phyloP scores from a whole-genome alignment of 2,329 filamentous ascomycete genomes.

The Talaromyces sp. region DNA sequence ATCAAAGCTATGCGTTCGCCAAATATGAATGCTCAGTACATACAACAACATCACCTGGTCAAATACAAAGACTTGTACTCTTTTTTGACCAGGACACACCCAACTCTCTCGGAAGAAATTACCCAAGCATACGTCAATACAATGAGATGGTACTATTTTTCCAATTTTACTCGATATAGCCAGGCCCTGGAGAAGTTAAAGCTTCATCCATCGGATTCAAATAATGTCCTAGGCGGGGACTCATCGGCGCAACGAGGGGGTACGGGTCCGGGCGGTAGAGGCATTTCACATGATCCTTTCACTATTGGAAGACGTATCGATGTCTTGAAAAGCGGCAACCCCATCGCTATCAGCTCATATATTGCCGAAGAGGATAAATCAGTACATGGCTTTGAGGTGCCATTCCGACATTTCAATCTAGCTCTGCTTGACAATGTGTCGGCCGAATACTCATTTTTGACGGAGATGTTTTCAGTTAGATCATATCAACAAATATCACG shows the following conservation, averaged over 20 bases:
- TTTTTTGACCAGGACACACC: conserved; percentile 79
- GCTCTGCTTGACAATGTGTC: conserved; percentile 91
- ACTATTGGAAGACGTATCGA: conserved; percentile 83
- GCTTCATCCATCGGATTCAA: conserved; percentile 75
- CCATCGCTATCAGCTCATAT: conserved; percentile 77
- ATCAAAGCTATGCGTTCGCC: conserved; percentile 92
- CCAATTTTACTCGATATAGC: conserved; percentile 84
- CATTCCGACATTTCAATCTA: conserved; percentile 92
- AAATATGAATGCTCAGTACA: conserved; percentile 94
- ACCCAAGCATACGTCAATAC: conserved; percentile 93
- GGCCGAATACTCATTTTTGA: conserved; percentile 90
- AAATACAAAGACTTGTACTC: conserved; percentile 82
- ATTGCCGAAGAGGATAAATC: conserved; percentile 85
- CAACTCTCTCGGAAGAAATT: conserved; percentile 82
- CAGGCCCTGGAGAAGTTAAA: conserved; percentile 80
- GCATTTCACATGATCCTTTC: conserved; percentile 71
- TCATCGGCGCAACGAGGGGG: conserved; percentile 59
- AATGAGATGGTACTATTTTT: conserved; percentile 97
- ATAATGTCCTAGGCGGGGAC: conserved; percentile 78
- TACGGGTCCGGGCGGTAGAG: conserved; percentile 29
- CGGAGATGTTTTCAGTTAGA: conserved; percentile 79
- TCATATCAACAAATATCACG: conserved; percentile 73
- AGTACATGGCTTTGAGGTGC: conserved; percentile 81
- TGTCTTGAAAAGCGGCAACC: conserved; percentile 68
- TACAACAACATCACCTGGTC: conserved; percentile 88